phyloP scores from a whole-genome alignment of 805 yeast species.

The Saccharomyces kudriavzevii region DNA sequence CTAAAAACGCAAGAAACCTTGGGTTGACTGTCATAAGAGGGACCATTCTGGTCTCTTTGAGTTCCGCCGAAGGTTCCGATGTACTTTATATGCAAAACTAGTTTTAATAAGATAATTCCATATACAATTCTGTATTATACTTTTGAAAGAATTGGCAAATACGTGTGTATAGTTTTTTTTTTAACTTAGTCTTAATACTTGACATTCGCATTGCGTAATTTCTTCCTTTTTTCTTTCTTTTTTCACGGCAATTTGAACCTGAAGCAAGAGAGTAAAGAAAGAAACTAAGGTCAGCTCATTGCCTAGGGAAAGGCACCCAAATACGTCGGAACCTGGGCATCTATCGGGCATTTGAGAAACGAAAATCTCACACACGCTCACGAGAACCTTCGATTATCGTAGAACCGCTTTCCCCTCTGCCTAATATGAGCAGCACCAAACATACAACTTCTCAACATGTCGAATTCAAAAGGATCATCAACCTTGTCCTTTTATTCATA shows the following conservation, averaged over 20 bases:
- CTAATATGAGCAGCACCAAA: background rate
- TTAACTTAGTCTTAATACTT: background rate
- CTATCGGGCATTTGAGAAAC: background rate
- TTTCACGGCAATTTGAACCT: background rate
- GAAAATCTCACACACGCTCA: background rate
- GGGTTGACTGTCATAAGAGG: slow-evolving; percentile 85
- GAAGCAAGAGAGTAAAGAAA: background rate
- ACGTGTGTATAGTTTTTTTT: background rate
- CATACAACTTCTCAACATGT: background rate
- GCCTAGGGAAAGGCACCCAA: background rate
- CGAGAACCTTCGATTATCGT: background rate
- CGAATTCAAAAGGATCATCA: background rate
- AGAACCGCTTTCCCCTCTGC: background rate
- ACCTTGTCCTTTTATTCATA: background rate
- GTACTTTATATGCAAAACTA: slow-evolving; percentile 21
- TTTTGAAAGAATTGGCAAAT: background rate
- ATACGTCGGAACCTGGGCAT: background rate
- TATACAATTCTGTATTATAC: background rate
- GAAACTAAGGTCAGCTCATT: background rate
- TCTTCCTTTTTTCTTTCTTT: background rate
- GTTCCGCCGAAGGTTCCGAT: slow-evolving; percentile 30
- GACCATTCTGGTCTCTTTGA: slow-evolving; percentile 49
- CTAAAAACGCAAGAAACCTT: slow-evolving; percentile 53
- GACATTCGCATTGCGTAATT: background rate
- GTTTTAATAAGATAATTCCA: background rate